phyloP scores from a whole-genome alignment of 192 early-diverging fungal genomes.

The Coemansia erecta region DNA sequence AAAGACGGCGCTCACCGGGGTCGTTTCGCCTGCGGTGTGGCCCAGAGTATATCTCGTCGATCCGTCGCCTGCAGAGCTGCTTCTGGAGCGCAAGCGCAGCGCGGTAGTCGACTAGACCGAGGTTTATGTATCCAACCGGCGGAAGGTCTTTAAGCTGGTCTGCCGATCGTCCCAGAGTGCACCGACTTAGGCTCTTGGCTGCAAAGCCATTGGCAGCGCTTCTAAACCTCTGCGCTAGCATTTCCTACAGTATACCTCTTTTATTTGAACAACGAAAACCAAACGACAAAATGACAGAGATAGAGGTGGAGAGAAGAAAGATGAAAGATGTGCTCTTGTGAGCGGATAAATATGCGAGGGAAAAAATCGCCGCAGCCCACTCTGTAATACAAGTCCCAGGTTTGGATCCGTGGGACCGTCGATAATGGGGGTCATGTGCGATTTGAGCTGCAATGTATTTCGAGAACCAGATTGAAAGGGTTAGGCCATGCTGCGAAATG shows the following conservation, averaged over 20 bases:
- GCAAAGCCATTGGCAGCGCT: slow-evolving; percentile 8
- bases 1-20: background rate
- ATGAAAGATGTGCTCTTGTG: background rate
- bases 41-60: slow-evolving; percentile 37
- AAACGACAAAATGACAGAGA: background rate
- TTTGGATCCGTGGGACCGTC: too few species aligned
- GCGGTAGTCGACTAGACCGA: slow-evolving; percentile 56
- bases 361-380: slow-evolving; percentile 5
- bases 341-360: background rate
- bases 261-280: background rate
- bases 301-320: background rate
- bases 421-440: too few species aligned
- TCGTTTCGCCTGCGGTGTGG: background rate
- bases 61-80: slow-evolving; percentile 55
- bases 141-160: slow-evolving; percentile 32
- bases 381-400: too few species aligned
- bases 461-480: too few species aligned
- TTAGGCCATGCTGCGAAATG: too few species aligned
- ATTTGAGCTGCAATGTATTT: too few species aligned
- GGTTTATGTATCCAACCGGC: slow-evolving; percentile 45
- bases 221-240: background rate
- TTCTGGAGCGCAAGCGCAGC: slow-evolving; percentile 62
- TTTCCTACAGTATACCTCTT: background rate
- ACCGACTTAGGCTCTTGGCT: slow-evolving; percentile 11
- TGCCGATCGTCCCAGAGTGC: slow-evolving; percentile 30